Evolutionary conservation across 176 grass and related monocot species (phyloP).

Genomic region (Rhipidocladum racemiflorum): DNA sequence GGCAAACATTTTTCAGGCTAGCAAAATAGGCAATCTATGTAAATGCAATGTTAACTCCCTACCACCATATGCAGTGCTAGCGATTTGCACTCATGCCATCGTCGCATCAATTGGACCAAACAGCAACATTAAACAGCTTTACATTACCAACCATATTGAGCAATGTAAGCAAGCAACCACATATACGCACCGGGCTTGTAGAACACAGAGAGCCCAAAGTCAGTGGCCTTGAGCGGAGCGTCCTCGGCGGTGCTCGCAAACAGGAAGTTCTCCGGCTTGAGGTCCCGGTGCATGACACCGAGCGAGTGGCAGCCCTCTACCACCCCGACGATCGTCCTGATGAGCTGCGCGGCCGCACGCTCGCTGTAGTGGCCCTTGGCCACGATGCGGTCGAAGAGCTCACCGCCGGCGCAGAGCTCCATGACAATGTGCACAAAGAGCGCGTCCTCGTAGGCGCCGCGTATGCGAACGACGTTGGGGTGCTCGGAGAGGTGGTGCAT

Average conservation of each 20-base stretch:
- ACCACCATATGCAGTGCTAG: background rate
- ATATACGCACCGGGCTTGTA: slow-evolving; percentile 65
- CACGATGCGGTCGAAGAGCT: slow-evolving; percentile 94
- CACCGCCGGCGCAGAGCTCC: slow-evolving; percentile 92
- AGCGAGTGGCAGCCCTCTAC: slow-evolving; percentile 91
- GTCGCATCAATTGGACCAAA: background rate
- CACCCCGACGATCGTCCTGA: slow-evolving; percentile 80
- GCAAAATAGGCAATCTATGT: background rate
- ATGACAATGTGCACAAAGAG: slow-evolving; percentile 94
- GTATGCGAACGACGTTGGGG: slow-evolving; percentile 81
- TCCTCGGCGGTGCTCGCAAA: slow-evolving; percentile 77
- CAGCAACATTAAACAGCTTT: slow-evolving; percentile 4
- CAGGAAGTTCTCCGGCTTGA: slow-evolving; percentile 98
- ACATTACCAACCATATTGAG: background rate
- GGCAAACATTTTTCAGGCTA: background rate
- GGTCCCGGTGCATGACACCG: slow-evolving; percentile 92
- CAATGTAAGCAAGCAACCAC: background rate
- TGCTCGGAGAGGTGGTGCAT: slow-evolving; percentile 98
- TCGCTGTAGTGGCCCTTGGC: slow-evolving; percentile 84
- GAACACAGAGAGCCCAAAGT: slow-evolving; percentile 93
- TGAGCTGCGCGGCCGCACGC: slow-evolving; percentile 80
- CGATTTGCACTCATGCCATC: background rate
- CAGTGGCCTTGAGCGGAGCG: slow-evolving; percentile 83
- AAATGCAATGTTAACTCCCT: background rate
- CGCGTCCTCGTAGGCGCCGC: slow-evolving; percentile 75